Percentiles rank a stretch among this genome's conserved stretches.
Conservation (phyloP, 257 asterid species). For the Solanum dulcamara region DNA sequence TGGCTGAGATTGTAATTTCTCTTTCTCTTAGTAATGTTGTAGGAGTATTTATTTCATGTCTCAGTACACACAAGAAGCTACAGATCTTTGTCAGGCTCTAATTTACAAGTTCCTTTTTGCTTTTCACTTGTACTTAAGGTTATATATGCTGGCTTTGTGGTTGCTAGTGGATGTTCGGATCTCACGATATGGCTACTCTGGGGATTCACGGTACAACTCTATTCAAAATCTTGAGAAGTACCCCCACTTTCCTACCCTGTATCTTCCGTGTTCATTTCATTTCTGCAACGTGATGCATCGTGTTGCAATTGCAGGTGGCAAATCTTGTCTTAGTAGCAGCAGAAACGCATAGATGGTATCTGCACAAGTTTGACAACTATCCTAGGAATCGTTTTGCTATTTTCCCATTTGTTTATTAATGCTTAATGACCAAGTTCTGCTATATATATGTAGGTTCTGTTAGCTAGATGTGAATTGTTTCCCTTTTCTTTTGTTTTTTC, state of each 20-base stretch:
- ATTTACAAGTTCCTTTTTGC: not conserved
- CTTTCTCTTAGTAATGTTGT: not conserved
- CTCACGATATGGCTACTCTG: conserved; percentile 64
- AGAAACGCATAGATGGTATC: conserved; percentile 86
- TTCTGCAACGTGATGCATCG: not conserved
- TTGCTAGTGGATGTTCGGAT: conserved; percentile 71
- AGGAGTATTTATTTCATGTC: not conserved
- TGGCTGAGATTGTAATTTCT: conserved; percentile 72
- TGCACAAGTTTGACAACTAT: conserved; percentile 62
- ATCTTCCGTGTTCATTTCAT: not conserved
- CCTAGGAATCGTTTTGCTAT: conserved; percentile 57
- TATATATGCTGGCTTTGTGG: conserved; percentile 63
- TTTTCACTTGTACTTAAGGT: conserved; percentile 36
- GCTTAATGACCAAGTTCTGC: not conserved
- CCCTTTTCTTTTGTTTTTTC: not conserved
- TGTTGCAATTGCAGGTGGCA: conserved; percentile 47
- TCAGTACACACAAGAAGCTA: not conserved
- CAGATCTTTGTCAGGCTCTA: not conserved
- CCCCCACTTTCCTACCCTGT: not conserved
- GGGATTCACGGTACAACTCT: conserved; percentile 50
- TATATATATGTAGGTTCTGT: not conserved
- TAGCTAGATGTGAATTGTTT: not conserved
- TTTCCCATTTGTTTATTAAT: conserved; percentile 45
- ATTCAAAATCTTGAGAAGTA: not conserved
- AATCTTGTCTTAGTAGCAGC: conserved; percentile 69